A percentile compares a stretch with the other conserved stretches of the same genome.
Evolutionary conservation across 495 filamentous ascomycete genomes (phyloP).

Genomic region (Podospora anserina): DNA sequence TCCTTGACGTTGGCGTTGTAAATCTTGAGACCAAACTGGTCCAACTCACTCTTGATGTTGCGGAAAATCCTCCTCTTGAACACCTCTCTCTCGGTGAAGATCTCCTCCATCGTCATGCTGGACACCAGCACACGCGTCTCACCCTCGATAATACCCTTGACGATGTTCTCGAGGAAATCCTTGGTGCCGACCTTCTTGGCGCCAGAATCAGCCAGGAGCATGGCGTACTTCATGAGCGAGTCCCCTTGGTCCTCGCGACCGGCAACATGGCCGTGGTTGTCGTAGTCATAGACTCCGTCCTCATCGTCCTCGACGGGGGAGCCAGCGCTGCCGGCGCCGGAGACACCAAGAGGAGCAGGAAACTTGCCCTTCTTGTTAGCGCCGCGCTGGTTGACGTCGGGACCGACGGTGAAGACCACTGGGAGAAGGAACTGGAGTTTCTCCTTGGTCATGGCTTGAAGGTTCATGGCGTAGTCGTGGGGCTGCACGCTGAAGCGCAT

Average conservation of each 20-base stretch:
- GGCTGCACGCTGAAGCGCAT: conserved; percentile 60
- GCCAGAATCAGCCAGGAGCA: conserved; percentile 63
- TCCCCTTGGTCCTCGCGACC: conserved; percentile 45
- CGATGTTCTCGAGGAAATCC: conserved; percentile 74
- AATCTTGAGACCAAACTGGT: conserved; percentile 69
- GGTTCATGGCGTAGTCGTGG: conserved; percentile 69
- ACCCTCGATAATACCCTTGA: conserved; percentile 85
- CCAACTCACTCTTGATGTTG: conserved; percentile 71
- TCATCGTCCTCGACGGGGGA: conserved; percentile 13
- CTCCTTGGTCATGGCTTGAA: conserved; percentile 81
- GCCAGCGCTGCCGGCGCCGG: conserved; percentile 22
- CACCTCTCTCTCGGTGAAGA: conserved; percentile 74
- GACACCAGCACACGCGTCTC: conserved; percentile 76
- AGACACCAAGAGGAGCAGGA: background rate
- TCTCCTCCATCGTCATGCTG: conserved; percentile 83
- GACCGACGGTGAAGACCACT: conserved; percentile 82
- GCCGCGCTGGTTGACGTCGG: conserved; percentile 58
- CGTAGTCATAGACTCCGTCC: background rate
- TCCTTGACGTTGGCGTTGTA: conserved; percentile 82
- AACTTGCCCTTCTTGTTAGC: conserved; percentile 30
- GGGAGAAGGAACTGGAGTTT: conserved; percentile 76
- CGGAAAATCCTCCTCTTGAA: conserved; percentile 76
- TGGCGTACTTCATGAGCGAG: conserved; percentile 72
- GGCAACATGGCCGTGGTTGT: conserved; percentile 18
- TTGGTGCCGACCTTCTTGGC: conserved; percentile 40